phyloP scores from a whole-genome alignment of 129 eudicot species.

The Pseudognaphalium luteoalbum region DNA sequence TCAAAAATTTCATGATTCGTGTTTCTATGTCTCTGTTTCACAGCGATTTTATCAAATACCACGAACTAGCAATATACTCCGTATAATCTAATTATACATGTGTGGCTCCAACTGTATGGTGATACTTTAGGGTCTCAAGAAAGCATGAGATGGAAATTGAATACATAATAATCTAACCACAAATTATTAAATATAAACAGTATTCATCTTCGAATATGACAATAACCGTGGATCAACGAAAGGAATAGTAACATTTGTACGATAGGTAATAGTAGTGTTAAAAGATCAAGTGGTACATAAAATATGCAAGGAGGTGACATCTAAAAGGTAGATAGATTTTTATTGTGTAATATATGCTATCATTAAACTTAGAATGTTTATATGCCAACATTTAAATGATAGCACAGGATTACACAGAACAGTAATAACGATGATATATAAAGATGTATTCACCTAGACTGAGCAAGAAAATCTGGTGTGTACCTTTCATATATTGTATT shows the following conservation, averaged over 20 bases:
- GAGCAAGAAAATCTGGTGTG: constrained; percentile 7
- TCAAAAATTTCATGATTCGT: too few species aligned
- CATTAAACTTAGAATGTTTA: constrained; percentile 16
- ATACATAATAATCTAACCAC: too few species aligned
- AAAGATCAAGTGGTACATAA: too few species aligned
- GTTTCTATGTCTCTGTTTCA: too few species aligned
- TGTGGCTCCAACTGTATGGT: neutral
- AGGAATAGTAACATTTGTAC: neutral
- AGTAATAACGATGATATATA: constrained; percentile 1
- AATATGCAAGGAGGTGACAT: constrained; percentile 12
- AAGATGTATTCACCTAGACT: constrained; percentile 17
- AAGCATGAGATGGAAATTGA: neutral
- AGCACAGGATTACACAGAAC: neutral
- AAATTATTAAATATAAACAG: neutral
- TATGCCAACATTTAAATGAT: constrained; percentile 18
- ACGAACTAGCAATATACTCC: too few species aligned
- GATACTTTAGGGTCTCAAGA: neutral
- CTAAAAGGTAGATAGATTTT: neutral
- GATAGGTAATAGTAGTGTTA: too few species aligned
- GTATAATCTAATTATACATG: too few species aligned
- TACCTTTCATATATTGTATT: constrained; percentile 26
- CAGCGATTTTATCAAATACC: too few species aligned
- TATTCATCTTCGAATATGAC: neutral
- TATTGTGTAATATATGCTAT: neutral
- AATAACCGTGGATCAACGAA: neutral